Percentiles rank a stretch among this genome's conserved stretches.
Evolutionary conservation across 805 yeast genomes (phyloP).

Genomic region (Brettanomyces bruxellensis): DNA sequence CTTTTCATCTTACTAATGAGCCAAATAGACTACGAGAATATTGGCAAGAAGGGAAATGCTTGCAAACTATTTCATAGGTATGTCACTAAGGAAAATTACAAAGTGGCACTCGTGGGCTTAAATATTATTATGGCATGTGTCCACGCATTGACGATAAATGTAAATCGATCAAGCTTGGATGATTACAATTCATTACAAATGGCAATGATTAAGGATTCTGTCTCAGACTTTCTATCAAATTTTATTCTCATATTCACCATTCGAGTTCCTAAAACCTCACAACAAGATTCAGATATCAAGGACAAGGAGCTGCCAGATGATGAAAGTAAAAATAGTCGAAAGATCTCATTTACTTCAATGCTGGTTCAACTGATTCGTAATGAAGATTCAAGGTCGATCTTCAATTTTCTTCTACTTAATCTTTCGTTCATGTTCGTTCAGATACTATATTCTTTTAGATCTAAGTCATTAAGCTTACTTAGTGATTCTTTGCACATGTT

Average conservation of each 20-base stretch:
- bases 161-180: conserved; percentile 1
- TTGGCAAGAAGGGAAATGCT: conserved; percentile 6
- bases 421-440: conserved; percentile 93
- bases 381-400: conserved; percentile 78
- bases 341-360: conserved; percentile 12
- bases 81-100: not conserved
- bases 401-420: conserved; percentile 76
- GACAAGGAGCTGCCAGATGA: not conserved
- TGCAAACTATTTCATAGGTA: conserved; percentile 1
- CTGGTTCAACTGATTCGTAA: conserved; percentile 32
- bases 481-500: conserved; percentile 97
- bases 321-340: not conserved
- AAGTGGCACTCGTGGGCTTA: not conserved
- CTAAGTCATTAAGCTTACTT: conserved; percentile 82
- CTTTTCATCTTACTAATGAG: conserved; percentile 19
- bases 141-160: conserved; percentile 7
- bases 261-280: conserved; percentile 4
- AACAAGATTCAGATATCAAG: not conserved
- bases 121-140: conserved; percentile 4
- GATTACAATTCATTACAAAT: not conserved
- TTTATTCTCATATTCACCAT: conserved; percentile 8
- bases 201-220: conserved; percentile 5
- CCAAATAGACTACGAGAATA: conserved; percentile 18
- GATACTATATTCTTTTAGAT: conserved; percentile 80
- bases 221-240: conserved; percentile 8